phyloP scores from a whole-genome alignment of 2,329 filamentous ascomycete genomes.

The Ampelomyces quisqualis region DNA sequence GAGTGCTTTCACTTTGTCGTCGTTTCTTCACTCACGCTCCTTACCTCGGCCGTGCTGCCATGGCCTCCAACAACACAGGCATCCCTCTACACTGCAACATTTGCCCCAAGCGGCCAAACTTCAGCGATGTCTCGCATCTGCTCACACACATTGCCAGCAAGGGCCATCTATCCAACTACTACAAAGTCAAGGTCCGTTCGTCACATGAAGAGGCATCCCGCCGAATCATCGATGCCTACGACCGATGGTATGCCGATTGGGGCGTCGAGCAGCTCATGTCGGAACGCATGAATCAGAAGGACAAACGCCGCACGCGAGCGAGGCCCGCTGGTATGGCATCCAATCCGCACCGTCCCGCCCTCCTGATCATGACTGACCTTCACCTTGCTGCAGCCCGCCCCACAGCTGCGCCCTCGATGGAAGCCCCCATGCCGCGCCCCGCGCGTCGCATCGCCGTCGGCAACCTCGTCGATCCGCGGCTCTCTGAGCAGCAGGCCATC shows the following conservation, averaged over 20 bases:
- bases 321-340: constrained; percentile 33
- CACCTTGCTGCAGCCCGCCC: constrained; percentile 24
- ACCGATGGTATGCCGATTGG: constrained; percentile 74
- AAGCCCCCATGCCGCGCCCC: constrained; percentile 29
- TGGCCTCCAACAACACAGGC: constrained; percentile 34
- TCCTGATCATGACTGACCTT: constrained; percentile 21
- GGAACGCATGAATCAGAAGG: constrained; percentile 74
- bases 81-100: constrained; percentile 79
- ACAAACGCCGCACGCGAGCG: constrained; percentile 60
- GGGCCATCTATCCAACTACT: constrained; percentile 81
- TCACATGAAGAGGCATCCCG: constrained; percentile 67
- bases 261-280: constrained; percentile 72
- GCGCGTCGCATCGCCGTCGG: constrained; percentile 25
- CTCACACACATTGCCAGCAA: constrained; percentile 92
- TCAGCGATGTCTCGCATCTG: constrained; percentile 88
- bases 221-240: constrained; percentile 65
- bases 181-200: constrained; percentile 74
- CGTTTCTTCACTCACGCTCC: constrained; percentile 25
- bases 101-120: constrained; percentile 75
- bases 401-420: constrained; percentile 22
- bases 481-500: constrained; percentile 40
- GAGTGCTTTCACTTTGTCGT: constrained; percentile 28
- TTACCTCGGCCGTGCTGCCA: constrained; percentile 34
- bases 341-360: constrained; percentile 3
- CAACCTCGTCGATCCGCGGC: constrained; percentile 40